phyloP scores from a whole-genome alignment of 345 rosid species.

The Pistacia integerrima region DNA sequence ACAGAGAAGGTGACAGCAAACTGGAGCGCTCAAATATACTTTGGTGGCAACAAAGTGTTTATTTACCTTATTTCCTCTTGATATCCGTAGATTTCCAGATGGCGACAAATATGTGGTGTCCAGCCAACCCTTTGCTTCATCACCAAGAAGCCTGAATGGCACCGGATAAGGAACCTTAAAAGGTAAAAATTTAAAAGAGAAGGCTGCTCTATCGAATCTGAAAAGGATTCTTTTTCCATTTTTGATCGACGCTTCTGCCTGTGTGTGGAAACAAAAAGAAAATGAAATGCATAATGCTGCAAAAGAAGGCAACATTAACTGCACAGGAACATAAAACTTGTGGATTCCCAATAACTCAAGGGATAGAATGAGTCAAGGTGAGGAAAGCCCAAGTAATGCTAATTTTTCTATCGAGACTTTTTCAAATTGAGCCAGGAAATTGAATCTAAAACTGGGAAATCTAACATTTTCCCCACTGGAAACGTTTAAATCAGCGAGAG shows the following conservation, averaged over 20 bases:
- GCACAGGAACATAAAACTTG: no score
- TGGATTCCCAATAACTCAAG: neutral
- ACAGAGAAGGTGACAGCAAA: neutral
- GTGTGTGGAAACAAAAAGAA: conserved; percentile 3
- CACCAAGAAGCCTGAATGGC: conserved; percentile 94
- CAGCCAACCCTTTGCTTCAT: conserved; percentile 96
- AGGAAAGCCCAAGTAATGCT: no score
- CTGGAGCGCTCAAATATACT: neutral
- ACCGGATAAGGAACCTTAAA: conserved; percentile 95
- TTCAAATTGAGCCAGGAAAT: neutral
- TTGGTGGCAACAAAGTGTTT: neutral
- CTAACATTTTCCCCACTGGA: no score
- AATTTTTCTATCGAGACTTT: no score
- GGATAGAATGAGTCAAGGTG: no score
- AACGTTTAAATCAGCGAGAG: no score
- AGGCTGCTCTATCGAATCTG: conserved; percentile 78
- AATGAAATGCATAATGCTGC: neutral
- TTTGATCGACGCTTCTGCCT: conserved; percentile 82
- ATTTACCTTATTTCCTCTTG: conserved; percentile 92
- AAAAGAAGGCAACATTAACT: neutral
- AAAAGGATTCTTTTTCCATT: conserved; percentile 71
- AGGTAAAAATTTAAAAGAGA: conserved; percentile 78
- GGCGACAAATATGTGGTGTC: conserved; percentile 84
- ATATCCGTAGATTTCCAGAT: conserved; percentile 86
- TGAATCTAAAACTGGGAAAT: no score